Evolutionary conservation across 179 eudicot genomes (phyloP), one percentile per base, ranked within the genome.

Genomic region (Silene coronaria): DNA sequence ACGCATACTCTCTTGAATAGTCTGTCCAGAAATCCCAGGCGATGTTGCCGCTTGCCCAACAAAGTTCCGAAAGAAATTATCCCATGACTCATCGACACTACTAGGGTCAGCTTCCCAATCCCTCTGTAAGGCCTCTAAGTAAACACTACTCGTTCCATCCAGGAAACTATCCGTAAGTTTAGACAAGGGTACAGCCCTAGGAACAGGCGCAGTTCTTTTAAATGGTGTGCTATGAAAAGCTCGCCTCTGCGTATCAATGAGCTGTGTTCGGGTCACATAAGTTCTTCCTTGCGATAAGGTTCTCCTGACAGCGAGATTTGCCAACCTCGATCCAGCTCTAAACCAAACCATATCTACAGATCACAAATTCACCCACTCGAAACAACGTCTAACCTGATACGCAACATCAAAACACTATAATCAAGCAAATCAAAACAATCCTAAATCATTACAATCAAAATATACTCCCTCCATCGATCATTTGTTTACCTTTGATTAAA

Each of bases 11-110:
- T 95, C 99, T 78, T 95, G 99, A 75, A 95, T 92, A 22, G 99
- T 89, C 72, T 95, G 97, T 24, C 97, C 95, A 1, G 99, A 95
- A 61, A 90, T 86, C 32, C 96, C 99, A 1, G 80, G 80, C 5
- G 91, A 92, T 0, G 92, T 84, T 42, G 92, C 70, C 0, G 96
- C 93, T 84, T 90, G 97, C 14, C 98, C 98, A 62, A 92, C 94
- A 83, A 94, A 94, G 75, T 94, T 94, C 66, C 92, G 82, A 74
- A 94, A 94, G 82, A 94, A 94, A 76, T 92, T 94, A 77, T 94
- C 98, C 98, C 98, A 94, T 7, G 98, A 94, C 71, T 94, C 98
- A 77, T 94, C 98, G 26, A 94, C 98, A 71, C 97, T 94, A 34
- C 71, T 82, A 2, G 97, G 99, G 77, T 95, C 99, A 26, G 87